These are phyloP conservation scores for Quercus lobata DNA, from an alignment of 331 rosid species.

Conservation along the genomic window DNA sequence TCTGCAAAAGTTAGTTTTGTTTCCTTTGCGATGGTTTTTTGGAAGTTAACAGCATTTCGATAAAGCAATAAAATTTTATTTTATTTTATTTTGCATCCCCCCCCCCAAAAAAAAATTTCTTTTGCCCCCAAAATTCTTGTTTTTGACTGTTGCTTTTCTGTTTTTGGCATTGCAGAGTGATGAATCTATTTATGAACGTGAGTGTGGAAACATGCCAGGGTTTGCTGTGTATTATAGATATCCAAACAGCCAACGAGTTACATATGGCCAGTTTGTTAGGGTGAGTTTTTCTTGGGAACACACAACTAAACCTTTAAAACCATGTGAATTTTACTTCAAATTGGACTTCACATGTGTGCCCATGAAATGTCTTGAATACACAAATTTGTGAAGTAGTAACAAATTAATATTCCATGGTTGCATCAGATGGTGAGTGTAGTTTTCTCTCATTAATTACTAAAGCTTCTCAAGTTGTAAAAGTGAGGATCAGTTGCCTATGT, in stretches of 20 bases:
- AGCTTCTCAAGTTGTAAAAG: too few species aligned
- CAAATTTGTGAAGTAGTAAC: too few species aligned
- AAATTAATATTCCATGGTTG: too few species aligned
- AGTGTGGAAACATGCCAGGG: constrained; percentile 99
- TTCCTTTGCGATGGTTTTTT: neutral
- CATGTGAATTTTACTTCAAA: too few species aligned
- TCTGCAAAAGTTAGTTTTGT: constrained; percentile 3
- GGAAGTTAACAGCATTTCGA: neutral
- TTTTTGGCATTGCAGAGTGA: constrained; percentile 59
- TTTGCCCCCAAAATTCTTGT: neutral
- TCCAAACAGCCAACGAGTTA: constrained; percentile 92
- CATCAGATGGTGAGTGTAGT: too few species aligned
- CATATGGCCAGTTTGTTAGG: constrained; percentile 94
- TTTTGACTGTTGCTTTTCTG: constrained; percentile 16
- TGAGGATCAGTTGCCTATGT: too few species aligned
- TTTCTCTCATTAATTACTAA: too few species aligned
- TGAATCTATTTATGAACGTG: constrained; percentile 94
- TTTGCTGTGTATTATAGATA: constrained; percentile 95
- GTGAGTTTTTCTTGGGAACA: constrained; percentile 35
- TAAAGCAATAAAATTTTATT: neutral
- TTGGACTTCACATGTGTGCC: too few species aligned
- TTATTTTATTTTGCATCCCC: neutral
- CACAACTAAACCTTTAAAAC: too few species aligned
- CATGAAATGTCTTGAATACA: too few species aligned
- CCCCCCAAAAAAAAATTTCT: neutral